These are phyloP conservation scores for Fraxinus cuspidata DNA, from an alignment of 257 asterid species.

Conservation along the genomic window DNA sequence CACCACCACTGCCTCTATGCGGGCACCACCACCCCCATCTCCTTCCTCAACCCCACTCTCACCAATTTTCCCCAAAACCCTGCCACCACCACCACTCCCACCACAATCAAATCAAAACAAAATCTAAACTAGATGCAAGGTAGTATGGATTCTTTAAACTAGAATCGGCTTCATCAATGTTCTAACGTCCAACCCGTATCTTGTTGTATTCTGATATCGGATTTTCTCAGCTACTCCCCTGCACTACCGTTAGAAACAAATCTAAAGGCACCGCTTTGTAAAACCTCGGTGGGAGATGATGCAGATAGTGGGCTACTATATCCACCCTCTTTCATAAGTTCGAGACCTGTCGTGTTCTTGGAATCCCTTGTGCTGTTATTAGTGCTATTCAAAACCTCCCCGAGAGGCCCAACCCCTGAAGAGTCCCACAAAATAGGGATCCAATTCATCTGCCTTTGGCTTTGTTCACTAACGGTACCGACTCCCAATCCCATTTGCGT, in stretches of 20 bases:
- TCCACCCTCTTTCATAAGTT: slow-evolving; percentile 57
- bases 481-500: slow-evolving; percentile 63
- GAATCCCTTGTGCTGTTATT: slow-evolving; percentile 34
- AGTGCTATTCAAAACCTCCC: slow-evolving; percentile 71
- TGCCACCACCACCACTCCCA: too few relatives aligned
- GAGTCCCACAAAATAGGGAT: slow-evolving; percentile 74
- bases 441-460: slow-evolving; percentile 48
- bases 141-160: too few relatives aligned
- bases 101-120: too few relatives aligned
- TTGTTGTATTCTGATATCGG: slow-evolving; percentile 35
- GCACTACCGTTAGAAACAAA: slow-evolving; percentile 82
- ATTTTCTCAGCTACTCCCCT: slow-evolving; percentile 62
- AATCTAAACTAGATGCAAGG: too few relatives aligned
- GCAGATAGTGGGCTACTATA: slow-evolving; percentile 58
- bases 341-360: slow-evolving; percentile 46
- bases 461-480: slow-evolving; percentile 36
- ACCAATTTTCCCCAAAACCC: too few relatives aligned
- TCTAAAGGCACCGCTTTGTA: slow-evolving; percentile 63
- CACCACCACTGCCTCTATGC: too few relatives aligned
- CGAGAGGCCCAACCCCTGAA: slow-evolving; percentile 87
- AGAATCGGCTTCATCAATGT: slow-evolving; percentile 29
- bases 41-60: too few relatives aligned
- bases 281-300: slow-evolving; percentile 85
- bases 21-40: too few relatives aligned
- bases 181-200: slow-evolving; percentile 42